Conservation (phyloP, 2,329 filamentous ascomycete species). For the Colletotrichum viniferum region DNA sequence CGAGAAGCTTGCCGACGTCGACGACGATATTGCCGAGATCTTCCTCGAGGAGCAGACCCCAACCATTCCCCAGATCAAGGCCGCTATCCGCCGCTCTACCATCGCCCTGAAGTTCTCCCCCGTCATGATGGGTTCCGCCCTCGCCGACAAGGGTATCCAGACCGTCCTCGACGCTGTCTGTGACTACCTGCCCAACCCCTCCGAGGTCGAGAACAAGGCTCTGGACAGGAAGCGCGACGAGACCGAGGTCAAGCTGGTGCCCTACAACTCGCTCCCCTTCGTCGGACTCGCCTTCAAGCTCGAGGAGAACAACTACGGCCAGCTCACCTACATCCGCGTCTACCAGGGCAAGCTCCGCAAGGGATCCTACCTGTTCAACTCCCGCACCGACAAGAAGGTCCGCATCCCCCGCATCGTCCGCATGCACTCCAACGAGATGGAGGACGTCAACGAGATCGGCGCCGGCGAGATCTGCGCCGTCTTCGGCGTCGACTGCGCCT, state of each 20-base stretch:
- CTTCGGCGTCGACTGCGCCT: constrained; percentile 97
- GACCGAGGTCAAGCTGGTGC: constrained; percentile 82
- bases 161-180: constrained; percentile 96
- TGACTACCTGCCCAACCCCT: constrained; percentile 92
- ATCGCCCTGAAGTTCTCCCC: constrained; percentile 88
- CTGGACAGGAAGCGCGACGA: constrained; percentile 83
- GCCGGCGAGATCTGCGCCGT: constrained; percentile 98
- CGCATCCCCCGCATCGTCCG: constrained; percentile 96
- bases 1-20: constrained; percentile 94
- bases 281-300: constrained; percentile 98
- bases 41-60: constrained; percentile 89
- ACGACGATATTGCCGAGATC: constrained; percentile 95
- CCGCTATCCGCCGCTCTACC: constrained; percentile 90
- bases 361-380: constrained; percentile 91
- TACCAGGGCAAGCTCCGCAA: constrained; percentile 93
- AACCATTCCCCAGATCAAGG: constrained; percentile 82
- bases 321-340: constrained; percentile 97
- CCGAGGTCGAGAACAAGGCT: constrained; percentile 86
- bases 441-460: constrained; percentile 90
- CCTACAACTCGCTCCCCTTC: constrained; percentile 92
- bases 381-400: constrained; percentile 92
- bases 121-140: constrained; percentile 93
- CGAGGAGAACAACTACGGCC: constrained; percentile 97
- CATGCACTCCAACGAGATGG: constrained; percentile 99
- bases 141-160: constrained; percentile 94